phyloP scores from a whole-genome alignment of 176 grass and related monocot genomes.

The Cenchrus fungigraminus region DNA sequence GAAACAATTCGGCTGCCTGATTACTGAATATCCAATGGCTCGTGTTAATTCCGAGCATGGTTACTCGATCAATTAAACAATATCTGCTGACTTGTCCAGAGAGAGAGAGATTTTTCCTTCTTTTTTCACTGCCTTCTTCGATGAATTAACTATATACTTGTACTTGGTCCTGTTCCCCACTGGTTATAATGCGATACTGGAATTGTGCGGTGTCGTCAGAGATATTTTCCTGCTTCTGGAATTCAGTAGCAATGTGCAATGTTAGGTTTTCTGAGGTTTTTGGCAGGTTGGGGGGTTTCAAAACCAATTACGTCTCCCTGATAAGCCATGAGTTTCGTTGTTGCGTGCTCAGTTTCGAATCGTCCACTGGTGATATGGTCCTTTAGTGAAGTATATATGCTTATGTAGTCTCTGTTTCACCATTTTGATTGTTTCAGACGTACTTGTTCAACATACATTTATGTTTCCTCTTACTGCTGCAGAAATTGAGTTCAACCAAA shows the following conservation, averaged over 20 bases:
- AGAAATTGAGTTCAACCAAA: constrained; percentile 35
- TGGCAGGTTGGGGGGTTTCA: not conserved
- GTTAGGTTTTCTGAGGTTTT: constrained; percentile 2
- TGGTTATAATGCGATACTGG: not conserved
- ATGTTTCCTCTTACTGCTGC: constrained; percentile 5
- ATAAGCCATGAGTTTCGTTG: constrained; percentile 11
- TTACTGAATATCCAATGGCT: not conserved
- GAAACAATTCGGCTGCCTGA: not conserved
- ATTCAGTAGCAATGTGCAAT: not conserved
- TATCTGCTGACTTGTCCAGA: too few relatives aligned
- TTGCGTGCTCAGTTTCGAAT: constrained; percentile 10
- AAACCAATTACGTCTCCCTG: not conserved
- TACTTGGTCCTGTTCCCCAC: not conserved
- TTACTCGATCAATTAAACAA: not conserved
- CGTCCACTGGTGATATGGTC: not conserved
- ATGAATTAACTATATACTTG: not conserved
- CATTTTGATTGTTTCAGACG: not conserved
- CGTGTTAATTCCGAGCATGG: not conserved
- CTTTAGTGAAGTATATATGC: not conserved
- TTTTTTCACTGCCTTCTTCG: not conserved
- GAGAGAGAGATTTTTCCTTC: not conserved
- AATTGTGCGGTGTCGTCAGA: not conserved
- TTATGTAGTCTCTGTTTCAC: not conserved
- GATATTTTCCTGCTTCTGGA: not conserved
- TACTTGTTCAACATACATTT: not conserved